Base-by-base conservation (phyloP, 176 grass and related monocot genomes). In the Phragmites australis region DNA sequence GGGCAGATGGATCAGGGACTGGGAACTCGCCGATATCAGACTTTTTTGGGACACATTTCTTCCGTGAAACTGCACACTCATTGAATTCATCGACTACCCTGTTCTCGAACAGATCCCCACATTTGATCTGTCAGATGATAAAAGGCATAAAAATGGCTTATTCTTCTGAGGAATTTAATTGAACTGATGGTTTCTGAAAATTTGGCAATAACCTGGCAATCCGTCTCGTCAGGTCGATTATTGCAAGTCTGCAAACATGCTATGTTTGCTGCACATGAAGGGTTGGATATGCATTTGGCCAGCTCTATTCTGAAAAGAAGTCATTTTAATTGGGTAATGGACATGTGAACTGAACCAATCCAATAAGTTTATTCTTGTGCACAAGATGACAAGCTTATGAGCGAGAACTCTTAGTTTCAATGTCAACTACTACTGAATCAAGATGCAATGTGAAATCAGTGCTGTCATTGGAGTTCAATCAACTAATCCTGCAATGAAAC, bases 181-280 rank as follows among this genome's bases (percentile, higher is more conserved):
- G n/a, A 53, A 30, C 14, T 54, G 3, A 49, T 65, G 54, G 37
- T 65, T 69, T 65, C 6, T 70, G 44, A 18, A 34, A n/a, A n/a
- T n/a, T n/a, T n/a, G n/a, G n/a, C n/a, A 85, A 82, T 15, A 72
- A 99, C 96, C 92, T 99, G 96, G 70, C 96, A 99, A 83, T 99
- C 96, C 1, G 92, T 95, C 84, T 99, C 96, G 27, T 99, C 96
- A 34, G 96, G 96, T 60, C 92, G 90, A 70, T 99, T 65, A 23
- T 99, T 99, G 53, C 96, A 95, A 6, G 92, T 95, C 42, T 99
- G 89, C 89, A 99, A 81, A 82, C 96, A 99, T 84, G 96, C 96
- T 74, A 99, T 30, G 29, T 99, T 99, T 72, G 96, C 96, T 68
- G 96, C 96, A 67, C 96, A 99, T 18, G 92, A 91, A 30, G 96